Evolutionary conservation across 257 asterid species (phyloP), one percentile per base, ranked within the genome.

Genomic region (Fraxinus excelsior): DNA sequence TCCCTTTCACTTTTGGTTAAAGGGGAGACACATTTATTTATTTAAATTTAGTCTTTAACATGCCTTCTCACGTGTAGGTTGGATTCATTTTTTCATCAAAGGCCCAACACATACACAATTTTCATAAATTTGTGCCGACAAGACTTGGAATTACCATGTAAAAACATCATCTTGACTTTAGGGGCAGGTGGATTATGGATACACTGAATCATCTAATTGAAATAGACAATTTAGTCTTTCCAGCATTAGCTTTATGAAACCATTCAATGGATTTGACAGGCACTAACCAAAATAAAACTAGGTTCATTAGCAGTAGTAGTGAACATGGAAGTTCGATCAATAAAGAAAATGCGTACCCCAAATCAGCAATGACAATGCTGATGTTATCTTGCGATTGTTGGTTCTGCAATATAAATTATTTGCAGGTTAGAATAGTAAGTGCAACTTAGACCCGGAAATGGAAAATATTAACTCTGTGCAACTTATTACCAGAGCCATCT

Each of bases 311-410:
- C 18, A 42, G 1, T 11, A 42, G 18, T 11, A 12, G 51, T 5
- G 0, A 42, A 42, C 13, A 14, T 42, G 51, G 51, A 42, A 42
- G 51, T 42, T 42, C 5, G 18, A 42, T 14, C 18, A 12, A 73
- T 42, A 81, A 79, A 53, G 35, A 49, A 44, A 71, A 80, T 76
- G 58, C 91, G 76, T 86, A 95, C 99, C 99, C 98, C 62, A 96
- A 88, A 88, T 96, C 99, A 72, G 96, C 98, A 62, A 96, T 82
- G 79, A 91, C 56, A 76, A 96, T 90, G 90, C 96, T 93, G 79
- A 96, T 83, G 88, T 96, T 96, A 84, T 96, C 99, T 87, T 90
- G 90, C 9, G 99, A 90, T n/a, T 81, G 65, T 75, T 68, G 90
- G 71, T 89, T 89, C 99, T 94, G 95, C 81, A 84, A 71, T 64